Evolutionary conservation across 2,329 filamentous ascomycete species (phyloP), one percentile per base, ranked within the genome.

Genomic region (Diplocarpon mali): DNA sequence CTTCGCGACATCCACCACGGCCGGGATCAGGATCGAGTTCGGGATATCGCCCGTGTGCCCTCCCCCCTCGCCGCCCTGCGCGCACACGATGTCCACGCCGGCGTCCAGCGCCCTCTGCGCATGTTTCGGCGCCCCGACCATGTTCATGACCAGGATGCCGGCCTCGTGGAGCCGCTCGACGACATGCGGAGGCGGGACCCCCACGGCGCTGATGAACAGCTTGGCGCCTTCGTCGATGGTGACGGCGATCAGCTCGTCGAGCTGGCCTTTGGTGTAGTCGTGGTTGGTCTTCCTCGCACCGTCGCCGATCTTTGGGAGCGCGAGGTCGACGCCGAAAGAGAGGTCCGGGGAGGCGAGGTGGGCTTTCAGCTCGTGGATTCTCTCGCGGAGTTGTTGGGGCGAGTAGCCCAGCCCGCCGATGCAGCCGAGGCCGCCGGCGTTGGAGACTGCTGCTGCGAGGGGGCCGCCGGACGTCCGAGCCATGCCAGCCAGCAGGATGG

Each of bases 401-500:
- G 76, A 88, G 70, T 79, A 92, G 67, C 73, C 80, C 66, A 74
- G 77, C 31, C 79, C 77, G 28, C 83, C 76, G 46, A 85, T 80
- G 54, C 86, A 84, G 42, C 84, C 84, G 0, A 86, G 69, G 0
- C 84, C 85, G 14, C 85, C 84, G 6, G 83, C 80, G 52, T 82
- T 82, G 44, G 80, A 92, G 31, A 94, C 86, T 5, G 87, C 86
- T 2, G 87, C 87, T 7, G 86, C 87, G 38, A 94, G 79, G 14
- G 72, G 73, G 0, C 83, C 85, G 48, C 83, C 81, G 0, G 85
- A 89, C 9, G 85, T 85, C 50, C 84, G 78, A 2, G 90, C 89
- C 90, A 96, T 96, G 58, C 90, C 90, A 29, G 90, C 90, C 15
- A 95, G 84, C 54, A 95, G 70, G 64, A 96, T 81, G 34, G 90